Percentiles rank a stretch among this genome's conserved stretches.
Evolutionary conservation across 768 basidiomycete species (phyloP).

Genomic region (Daedaleopsis nitida): DNA sequence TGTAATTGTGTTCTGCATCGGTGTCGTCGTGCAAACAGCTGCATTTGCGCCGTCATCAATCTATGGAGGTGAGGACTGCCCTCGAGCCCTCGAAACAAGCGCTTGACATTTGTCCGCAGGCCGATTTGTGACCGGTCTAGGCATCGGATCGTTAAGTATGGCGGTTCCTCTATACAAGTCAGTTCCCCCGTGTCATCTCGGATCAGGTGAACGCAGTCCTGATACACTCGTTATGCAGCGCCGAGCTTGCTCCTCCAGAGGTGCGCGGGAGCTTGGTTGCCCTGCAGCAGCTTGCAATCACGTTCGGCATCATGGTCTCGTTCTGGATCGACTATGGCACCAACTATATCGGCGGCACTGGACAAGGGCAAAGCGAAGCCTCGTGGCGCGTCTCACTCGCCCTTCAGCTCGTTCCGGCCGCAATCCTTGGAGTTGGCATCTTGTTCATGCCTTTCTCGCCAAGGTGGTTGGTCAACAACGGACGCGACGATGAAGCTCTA

Average conservation of each 20-base stretch:
- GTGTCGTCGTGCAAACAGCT: constrained; percentile 73
- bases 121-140: constrained; percentile 78
- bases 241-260: constrained; percentile 74
- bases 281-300: constrained; percentile 81
- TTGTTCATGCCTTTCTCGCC: constrained; percentile 83
- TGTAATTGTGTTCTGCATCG: constrained; percentile 40
- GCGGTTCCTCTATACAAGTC: constrained; percentile 79
- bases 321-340: constrained; percentile 55
- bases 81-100: neutral
- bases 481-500: constrained; percentile 75
- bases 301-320: constrained; percentile 73
- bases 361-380: constrained; percentile 56
- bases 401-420: constrained; percentile 73
- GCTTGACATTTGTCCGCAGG: constrained; percentile 32
- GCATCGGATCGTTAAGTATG: constrained; percentile 82
- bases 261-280: constrained; percentile 81
- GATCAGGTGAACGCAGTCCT: neutral
- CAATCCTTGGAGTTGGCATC: constrained; percentile 70
- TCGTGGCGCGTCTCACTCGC: constrained; percentile 79
- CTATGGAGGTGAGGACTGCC: constrained; percentile 50
- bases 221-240: constrained; percentile 26
- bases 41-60: constrained; percentile 61
- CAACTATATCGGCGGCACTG: constrained; percentile 72
- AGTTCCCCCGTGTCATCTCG: constrained; percentile 1
- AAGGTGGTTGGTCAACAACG: constrained; percentile 77